Evolutionary conservation across 805 yeast genomes (phyloP).

Genomic region (Saccharomycopsis sp.): DNA sequence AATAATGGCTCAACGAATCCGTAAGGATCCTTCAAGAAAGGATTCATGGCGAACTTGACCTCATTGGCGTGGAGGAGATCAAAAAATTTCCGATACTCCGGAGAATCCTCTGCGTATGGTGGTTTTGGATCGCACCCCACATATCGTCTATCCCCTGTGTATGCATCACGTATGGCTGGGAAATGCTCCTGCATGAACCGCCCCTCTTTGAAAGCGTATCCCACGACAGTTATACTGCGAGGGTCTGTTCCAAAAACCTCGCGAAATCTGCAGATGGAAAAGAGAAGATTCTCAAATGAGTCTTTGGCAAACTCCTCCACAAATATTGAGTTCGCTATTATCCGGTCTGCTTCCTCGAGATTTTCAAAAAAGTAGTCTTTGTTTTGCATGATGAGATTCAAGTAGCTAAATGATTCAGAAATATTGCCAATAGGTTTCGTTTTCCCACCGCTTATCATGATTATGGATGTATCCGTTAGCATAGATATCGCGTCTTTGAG

Average conservation of each 20-base stretch:
- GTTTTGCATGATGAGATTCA: conserved; percentile 18
- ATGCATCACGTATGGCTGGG: conserved; percentile 36
- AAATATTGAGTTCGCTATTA: conserved; percentile 28
- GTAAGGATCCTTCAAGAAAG: conserved; percentile 50
- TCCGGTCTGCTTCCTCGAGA: conserved; percentile 1
- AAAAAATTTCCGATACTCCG: conserved; percentile 35
- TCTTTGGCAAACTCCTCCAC: conserved; percentile 74
- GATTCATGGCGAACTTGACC: conserved; percentile 43
- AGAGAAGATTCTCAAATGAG: conserved; percentile 70
- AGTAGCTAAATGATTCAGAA: conserved; percentile 59
- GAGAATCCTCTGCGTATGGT: conserved; percentile 23
- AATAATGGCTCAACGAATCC: conserved; percentile 42
- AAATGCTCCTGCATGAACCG: conserved; percentile 55
- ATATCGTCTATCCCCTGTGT: conserved; percentile 34
- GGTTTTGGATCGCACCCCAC: conserved; percentile 55
- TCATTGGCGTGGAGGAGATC: conserved; percentile 44
- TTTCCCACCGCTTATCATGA: conserved; percentile 60
- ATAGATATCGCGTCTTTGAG: conserved; percentile 38
- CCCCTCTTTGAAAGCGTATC: conserved; percentile 65
- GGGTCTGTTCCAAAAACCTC: conserved; percentile 47
- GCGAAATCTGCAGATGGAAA: conserved; percentile 47
- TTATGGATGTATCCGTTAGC: conserved; percentile 32
- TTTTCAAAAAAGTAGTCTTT: conserved; percentile 1
- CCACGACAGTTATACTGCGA: conserved; percentile 45
- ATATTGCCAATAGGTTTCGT: conserved; percentile 53